Evolutionary conservation across 2,329 filamentous ascomycete genomes (phyloP), one percentile per base, ranked within the genome.

Genomic region (Xylaria sp.): DNA sequence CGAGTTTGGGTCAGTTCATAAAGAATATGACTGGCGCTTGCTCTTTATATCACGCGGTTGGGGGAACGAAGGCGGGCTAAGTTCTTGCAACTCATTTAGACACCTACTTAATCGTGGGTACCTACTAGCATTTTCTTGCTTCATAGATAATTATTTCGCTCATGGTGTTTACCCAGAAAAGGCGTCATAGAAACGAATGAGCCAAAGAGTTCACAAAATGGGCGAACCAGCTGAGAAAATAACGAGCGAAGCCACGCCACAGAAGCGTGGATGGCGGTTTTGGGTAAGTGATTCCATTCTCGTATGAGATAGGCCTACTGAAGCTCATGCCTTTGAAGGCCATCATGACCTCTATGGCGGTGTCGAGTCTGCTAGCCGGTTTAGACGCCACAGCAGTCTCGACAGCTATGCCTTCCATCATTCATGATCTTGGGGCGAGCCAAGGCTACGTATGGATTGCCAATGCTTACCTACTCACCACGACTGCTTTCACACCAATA

Each of bases 401-500:
- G 9, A 74, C 70, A 1, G 73, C 74, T 6, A 51, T 75, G 60
- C 74, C 73, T 2, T 70, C 69, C 7, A 74, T 75, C n/a, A 65
- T 71, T 13, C 39, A 70, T 6, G 72, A 70, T 37, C 65, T 74
- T 9, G 65, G 72, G 2, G 23, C 66, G 12, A 69, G 64, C 18
- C 44, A 68, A 12, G 58, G 41, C 8, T 75, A 74, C 32, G 64
- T 70, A 12, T 74, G 71, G 72, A 63, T 72, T 25, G 68, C 61
- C 37, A 75, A 75, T 25, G 55, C 68, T 3, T 75, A 71, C 37
- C 46, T 74, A 10, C 65, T 76, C 2, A 67, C 71, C n/a, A 76
- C 70, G 68, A 81, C 83, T 0, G 81, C 81, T 4, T 78, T 84
- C 15, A 83, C 83, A 62, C 84, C 84, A 0, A 68, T 84, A 0